Evolutionary conservation across 768 basidiomycete species (phyloP), one percentile per base, ranked within the genome.

Genomic region (Candolleomyces efflorescens): DNA sequence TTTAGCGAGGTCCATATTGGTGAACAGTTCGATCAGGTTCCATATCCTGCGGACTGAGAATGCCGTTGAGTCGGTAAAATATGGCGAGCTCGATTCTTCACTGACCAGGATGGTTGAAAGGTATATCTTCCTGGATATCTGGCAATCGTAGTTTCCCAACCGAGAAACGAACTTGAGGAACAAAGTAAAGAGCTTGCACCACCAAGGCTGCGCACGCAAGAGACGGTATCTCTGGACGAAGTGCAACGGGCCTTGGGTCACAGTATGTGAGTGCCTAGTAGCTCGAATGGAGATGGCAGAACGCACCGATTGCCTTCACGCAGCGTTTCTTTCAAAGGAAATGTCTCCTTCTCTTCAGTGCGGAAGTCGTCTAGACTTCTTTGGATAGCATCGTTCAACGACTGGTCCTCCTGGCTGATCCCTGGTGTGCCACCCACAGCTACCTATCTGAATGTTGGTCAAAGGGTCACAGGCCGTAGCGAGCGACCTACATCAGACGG

Each of bases 341-440:
- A 71, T 22, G 78, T 74, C 51, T 84, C 83, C 37, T 77, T 72
- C 38, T 75, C 74, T 3, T 85, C 84, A 23, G 78, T 72, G 22
- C 12, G 68, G 61, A 82, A 78, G 18, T 82, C 80, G 51, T 83
- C 76, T 56, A 90, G 71, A 67, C 87, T 89, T 4, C 83, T 87
- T 69, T 86, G 81, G 44, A 91, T 89, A 0, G 87, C 89, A 24
- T 84, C 82, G 62, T 81, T 84, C 69, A 90, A 71, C 37, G 76
- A 77, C 49, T 84, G 81, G 44, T 88, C 79, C n/a, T 87, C 85
- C 22, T 77, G 77, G 2, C 76, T 76, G 20, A 79, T 62, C 20
- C 64, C 71, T 32, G 71, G 60, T 54, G 68, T 51, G 67, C 71
- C 77, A 76, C 67, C 50, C 52, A 62, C 48, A 54, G 32, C 32